Evolutionary conservation across 2,329 filamentous ascomycete genomes (phyloP).

Genomic region (Aplosporella prunicola): DNA sequence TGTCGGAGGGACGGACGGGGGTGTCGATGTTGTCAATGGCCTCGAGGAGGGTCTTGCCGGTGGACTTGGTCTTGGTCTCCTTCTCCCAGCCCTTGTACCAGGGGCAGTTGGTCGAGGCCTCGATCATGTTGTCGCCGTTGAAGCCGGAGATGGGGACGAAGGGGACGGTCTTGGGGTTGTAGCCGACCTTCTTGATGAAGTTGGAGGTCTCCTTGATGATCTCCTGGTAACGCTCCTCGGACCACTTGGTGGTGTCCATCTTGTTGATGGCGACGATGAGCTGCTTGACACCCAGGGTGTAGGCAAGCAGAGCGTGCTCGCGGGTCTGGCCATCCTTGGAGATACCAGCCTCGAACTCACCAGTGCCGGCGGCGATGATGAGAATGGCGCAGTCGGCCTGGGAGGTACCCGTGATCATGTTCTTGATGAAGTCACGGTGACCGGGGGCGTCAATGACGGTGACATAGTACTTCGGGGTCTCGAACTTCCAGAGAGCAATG

Average conservation of each 20-base stretch:
- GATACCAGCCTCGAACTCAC: slow-evolving; percentile 99
- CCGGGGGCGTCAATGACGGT: slow-evolving; percentile 98
- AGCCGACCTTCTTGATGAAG: slow-evolving; percentile 99
- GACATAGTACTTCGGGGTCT: slow-evolving; percentile 95
- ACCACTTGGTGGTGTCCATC: slow-evolving; percentile 99
- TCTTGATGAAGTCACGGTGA: slow-evolving; percentile 99
- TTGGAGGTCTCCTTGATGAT: slow-evolving; percentile 99
- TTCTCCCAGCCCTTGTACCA: slow-evolving; percentile 99
- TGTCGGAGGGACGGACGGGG: slow-evolving; percentile 89
- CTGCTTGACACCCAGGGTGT: slow-evolving; percentile 99
- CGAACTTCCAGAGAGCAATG: slow-evolving; percentile 99
- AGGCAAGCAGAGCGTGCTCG: slow-evolving; percentile 99
- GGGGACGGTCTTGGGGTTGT: slow-evolving; percentile 97
- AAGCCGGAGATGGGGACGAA: slow-evolving; percentile 99
- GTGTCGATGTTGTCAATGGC: slow-evolving; percentile 95
- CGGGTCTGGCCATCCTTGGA: slow-evolving; percentile 99
- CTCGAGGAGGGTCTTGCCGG: slow-evolving; percentile 97
- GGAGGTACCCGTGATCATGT: slow-evolving; percentile 99
- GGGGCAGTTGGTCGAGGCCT: slow-evolving; percentile 80
- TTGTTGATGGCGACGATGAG: slow-evolving; percentile 99
- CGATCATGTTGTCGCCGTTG: slow-evolving; percentile 99
- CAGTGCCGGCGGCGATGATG: slow-evolving; percentile 99
- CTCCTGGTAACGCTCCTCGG: slow-evolving; percentile 90
- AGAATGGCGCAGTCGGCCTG: slow-evolving; percentile 99
- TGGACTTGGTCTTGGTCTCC: slow-evolving; percentile 84